Evolutionary conservation across 345 rosid genomes (phyloP).

Genomic region (Citrus cavaleriei): DNA sequence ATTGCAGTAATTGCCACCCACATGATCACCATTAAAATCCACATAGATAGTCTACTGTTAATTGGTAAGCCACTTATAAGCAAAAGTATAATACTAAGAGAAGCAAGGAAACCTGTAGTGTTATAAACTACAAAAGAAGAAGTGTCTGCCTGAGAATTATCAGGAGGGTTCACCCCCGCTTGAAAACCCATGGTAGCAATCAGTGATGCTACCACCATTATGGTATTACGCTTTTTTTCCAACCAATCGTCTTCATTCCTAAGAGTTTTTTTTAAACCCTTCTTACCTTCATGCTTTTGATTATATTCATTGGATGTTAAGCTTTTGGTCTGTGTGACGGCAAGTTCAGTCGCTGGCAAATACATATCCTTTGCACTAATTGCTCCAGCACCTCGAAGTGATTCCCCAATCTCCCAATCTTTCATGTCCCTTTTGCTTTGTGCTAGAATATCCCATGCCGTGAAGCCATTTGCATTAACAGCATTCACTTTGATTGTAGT

Average conservation of each 20-base stretch:
- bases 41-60: neutral
- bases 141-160: too few species aligned
- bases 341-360: neutral
- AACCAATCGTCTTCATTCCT: neutral
- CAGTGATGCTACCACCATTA: constrained; percentile 31
- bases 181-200: constrained; percentile 33
- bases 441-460: too few species aligned
- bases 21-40: neutral
- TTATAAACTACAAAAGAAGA: too few species aligned
- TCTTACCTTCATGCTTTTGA: neutral
- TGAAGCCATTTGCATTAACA: too few species aligned
- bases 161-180: constrained; percentile 20
- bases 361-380: neutral
- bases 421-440: too few species aligned
- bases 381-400: constrained; percentile 9
- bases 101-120: constrained; percentile 20
- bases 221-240: constrained; percentile 7
- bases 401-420: neutral
- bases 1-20: constrained; percentile 3
- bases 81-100: constrained; percentile 19
- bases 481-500: constrained; percentile 9
- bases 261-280: neutral
- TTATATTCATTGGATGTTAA: neutral
- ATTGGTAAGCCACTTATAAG: constrained; percentile 27
- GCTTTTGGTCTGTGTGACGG: neutral